A percentile compares a stretch with the other conserved stretches of the same genome.
phyloP scores from a whole-genome alignment of 352 stramenopile species.

The Saprolegnia parasitica region DNA sequence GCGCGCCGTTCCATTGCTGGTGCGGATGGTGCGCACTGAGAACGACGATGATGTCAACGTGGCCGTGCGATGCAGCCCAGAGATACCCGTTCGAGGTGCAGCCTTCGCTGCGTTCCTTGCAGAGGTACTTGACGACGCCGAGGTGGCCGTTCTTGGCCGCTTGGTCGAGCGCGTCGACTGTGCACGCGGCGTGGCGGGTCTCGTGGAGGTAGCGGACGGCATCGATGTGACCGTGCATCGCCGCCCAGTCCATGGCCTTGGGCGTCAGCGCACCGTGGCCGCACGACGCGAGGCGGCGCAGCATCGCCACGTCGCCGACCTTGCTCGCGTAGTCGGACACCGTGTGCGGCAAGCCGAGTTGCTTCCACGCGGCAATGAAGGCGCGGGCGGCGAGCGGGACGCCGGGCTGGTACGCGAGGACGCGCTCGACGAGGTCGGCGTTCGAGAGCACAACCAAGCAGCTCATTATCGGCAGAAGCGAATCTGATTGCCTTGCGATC shows the following conservation, averaged over 20 bases:
- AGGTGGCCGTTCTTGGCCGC: conserved; percentile 28
- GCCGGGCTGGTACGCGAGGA: conserved; percentile 1
- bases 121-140: conserved; percentile 29
- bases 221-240: conserved; percentile 30
- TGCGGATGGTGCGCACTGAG: conserved; percentile 2
- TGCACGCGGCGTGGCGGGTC: conserved; percentile 28
- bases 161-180: conserved; percentile 28
- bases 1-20: background rate
- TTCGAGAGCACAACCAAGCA: conserved; percentile 6
- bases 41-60: conserved; percentile 14
- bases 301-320: conserved; percentile 1
- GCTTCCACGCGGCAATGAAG: background rate
- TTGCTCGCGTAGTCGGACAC: background rate
- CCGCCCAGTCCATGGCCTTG: conserved; percentile 32
- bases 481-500: background rate
- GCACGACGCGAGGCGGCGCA: background rate
- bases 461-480: background rate
- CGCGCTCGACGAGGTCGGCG: background rate
- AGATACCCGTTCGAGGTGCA: conserved; percentile 6
- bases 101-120: conserved; percentile 4
- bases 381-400: background rate
- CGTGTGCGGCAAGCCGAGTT: background rate
- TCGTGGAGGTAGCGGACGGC: conserved; percentile 30
- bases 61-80: background rate
- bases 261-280: background rate